Base-by-base conservation (phyloP, 108 stramenopile genomes). In the Licmophora abbreviata region DNA sequence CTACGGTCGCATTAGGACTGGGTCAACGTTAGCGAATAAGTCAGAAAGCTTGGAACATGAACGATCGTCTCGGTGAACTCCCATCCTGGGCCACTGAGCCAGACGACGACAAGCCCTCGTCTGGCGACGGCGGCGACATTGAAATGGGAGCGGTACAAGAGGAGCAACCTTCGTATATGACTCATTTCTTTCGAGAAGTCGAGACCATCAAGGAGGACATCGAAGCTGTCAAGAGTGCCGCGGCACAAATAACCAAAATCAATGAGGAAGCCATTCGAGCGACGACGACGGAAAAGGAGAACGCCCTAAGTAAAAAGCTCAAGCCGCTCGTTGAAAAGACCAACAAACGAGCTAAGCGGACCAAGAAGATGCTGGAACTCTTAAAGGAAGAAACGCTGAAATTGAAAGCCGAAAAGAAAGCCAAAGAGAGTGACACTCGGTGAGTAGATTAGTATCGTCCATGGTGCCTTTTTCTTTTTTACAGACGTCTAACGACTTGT, bases 351-450 rank as follows among this genome's bases (percentile, higher is more conserved):
- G 92, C 92, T 37, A 93, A 93, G 51, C 51, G 63, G 28, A 81
- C 84, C 51, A 93, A 93, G 56, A 83, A 64, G 52, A 46, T 89
- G 29, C 35, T 93, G 28, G 80, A 81, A 0, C 34, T 80, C 52
- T 64, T 93, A 26, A 93, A 89, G 55, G 78, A 86, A 58, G 92
- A 93, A 44, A 93, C 76, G 26, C 54, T 71, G 51, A 84, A 86
- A 51, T 51, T 89, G 4, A 66, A 82, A 44, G 58, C 66, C n/a
- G 69, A 82, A 30, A 56, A 58, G 12, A 53, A 73, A 22, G 54
- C 73, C 43, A 86, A 77, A 48, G 54, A 61, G 12, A 66, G 71
- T 18, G 81, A 91, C 61, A 33, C 85, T 21, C 71, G 79, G 79
- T 81, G 34, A 41, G 78, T 68, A 41, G 1, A 14, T 29, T 9